phyloP scores from a whole-genome alignment of 441 rosid genomes.

The Populus trichocarpa region DNA sequence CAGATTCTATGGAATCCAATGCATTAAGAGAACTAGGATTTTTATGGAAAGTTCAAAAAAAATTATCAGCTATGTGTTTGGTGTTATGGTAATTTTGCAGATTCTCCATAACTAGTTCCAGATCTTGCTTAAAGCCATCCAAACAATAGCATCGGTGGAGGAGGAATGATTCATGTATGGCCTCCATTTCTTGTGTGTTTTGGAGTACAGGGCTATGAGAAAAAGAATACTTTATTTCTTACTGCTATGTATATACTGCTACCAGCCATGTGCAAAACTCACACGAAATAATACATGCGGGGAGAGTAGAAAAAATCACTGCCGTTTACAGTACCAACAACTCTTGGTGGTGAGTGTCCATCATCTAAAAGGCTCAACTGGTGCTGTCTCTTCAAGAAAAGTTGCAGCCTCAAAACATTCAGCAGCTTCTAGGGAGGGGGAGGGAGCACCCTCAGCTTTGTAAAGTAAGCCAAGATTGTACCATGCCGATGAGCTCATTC shows the following conservation, averaged over 20 bases:
- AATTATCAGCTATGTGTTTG: too few species aligned
- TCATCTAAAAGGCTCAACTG: conserved; percentile 80
- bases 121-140: too few species aligned
- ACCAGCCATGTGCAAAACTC: neutral
- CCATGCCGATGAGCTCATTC: conserved; percentile 74
- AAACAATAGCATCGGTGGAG: neutral
- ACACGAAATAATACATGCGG: neutral
- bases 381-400: conserved; percentile 59
- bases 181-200: neutral
- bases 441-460: conserved; percentile 42
- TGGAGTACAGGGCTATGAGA: neutral
- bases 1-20: too few species aligned
- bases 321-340: neutral
- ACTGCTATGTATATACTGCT: neutral
- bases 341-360: neutral
- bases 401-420: conserved; percentile 81
- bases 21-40: too few species aligned
- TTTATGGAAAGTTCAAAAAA: too few species aligned
- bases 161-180: neutral
- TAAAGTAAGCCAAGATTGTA: conserved; percentile 69
- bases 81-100: too few species aligned
- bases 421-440: conserved; percentile 55
- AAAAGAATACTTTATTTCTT: neutral
- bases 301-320: neutral
- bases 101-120: too few species aligned